Evolutionary conservation across 495 filamentous ascomycete species (phyloP).

Genomic region (Tuber microsphaerosporum): DNA sequence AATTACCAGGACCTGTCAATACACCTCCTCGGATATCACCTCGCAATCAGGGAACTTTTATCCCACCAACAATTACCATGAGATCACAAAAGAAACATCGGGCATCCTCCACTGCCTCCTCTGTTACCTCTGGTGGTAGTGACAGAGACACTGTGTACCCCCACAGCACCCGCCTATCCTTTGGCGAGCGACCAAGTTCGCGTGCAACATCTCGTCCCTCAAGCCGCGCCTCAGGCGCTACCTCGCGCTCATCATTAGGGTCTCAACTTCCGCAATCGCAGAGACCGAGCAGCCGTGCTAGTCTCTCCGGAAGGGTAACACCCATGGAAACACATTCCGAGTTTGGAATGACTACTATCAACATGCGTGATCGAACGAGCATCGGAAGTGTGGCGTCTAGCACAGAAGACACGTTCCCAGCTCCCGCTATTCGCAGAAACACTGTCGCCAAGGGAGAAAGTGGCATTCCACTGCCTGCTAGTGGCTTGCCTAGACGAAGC

Average conservation of each 20-base stretch:
- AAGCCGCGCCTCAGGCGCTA: conserved; percentile 32
- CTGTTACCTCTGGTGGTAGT: conserved; percentile 32
- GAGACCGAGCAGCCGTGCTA: conserved; percentile 31
- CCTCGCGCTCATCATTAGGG: conserved; percentile 27
- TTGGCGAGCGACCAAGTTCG: conserved; percentile 24
- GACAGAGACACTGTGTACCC: conserved; percentile 19
- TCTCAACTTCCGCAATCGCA: conserved; percentile 13
- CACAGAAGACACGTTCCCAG: conserved; percentile 11
- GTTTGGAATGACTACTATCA: conserved; percentile 28
- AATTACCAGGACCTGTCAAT: conserved; percentile 69
- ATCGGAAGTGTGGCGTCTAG: conserved; percentile 20
- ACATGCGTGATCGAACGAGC: conserved; percentile 22
- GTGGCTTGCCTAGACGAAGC: conserved; percentile 28
- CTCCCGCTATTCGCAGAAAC: conserved; percentile 25
- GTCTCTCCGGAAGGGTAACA: conserved; percentile 15
- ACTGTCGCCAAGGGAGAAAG: conserved; percentile 28
- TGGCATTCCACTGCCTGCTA: conserved; percentile 33
- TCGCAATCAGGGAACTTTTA: conserved; percentile 40
- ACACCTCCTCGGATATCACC: conserved; percentile 80
- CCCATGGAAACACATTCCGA: conserved; percentile 25
- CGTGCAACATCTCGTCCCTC: conserved; percentile 8
- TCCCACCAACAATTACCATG: conserved; percentile 30
- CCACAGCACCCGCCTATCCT: conserved; percentile 29
- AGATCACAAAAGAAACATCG: conserved; percentile 37
- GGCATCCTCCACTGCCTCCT: conserved; percentile 35